Evolutionary conservation across 1,139 yeast genomes (phyloP).

Genomic region (Lodderomyces orthopsilosis): DNA sequence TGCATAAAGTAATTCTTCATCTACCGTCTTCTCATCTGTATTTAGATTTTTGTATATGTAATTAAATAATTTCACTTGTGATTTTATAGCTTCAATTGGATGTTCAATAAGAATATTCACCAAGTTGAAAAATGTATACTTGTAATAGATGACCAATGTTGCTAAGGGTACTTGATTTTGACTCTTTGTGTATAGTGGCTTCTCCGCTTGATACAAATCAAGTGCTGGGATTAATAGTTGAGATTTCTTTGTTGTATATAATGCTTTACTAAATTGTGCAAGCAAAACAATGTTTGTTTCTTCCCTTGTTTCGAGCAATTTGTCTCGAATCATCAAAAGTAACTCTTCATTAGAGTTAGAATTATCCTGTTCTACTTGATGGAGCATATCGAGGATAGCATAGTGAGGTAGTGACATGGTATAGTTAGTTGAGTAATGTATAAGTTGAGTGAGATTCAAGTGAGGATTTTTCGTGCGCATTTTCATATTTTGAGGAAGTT

Average conservation of each 20-base stretch:
- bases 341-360: slow-evolving; percentile 8
- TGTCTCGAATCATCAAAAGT: slow-evolving; percentile 4
- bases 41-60: not conserved
- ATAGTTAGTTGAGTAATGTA: not conserved
- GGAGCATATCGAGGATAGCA: slow-evolving; percentile 3
- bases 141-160: slow-evolving; percentile 26
- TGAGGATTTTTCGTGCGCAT: not conserved
- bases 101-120: not conserved
- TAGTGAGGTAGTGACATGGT: slow-evolving; percentile 1
- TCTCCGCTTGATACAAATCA: slow-evolving; percentile 18
- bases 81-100: not conserved
- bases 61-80: not conserved
- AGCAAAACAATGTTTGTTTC: slow-evolving; percentile 4
- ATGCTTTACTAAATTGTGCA: slow-evolving; percentile 16
- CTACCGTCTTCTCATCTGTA: not conserved
- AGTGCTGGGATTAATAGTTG: slow-evolving; percentile 18
- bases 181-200: slow-evolving; percentile 14
- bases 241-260: slow-evolving; percentile 26
- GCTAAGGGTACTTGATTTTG: slow-evolving; percentile 15
- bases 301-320: slow-evolving; percentile 1
- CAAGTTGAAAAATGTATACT: slow-evolving; percentile 30
- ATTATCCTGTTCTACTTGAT: slow-evolving; percentile 5
- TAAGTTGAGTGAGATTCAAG: not conserved
- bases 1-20: not conserved
- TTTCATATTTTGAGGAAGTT: not conserved